Evolutionary conservation across 495 filamentous ascomycete genomes (phyloP).

Genomic region (Neurospora sp.): DNA sequence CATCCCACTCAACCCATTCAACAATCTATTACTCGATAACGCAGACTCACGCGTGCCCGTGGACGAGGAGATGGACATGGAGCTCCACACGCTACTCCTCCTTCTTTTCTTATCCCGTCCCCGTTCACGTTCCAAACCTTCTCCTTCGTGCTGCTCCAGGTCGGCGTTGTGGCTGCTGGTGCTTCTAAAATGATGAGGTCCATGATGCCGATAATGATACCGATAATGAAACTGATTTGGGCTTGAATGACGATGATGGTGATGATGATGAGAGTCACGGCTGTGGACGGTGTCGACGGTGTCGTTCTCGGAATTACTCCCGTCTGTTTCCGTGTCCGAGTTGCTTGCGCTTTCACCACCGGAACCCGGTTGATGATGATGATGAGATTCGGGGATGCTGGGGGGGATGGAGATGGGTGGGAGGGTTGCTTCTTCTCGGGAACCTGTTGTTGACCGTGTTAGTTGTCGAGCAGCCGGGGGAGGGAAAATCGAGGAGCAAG

Average conservation of each 20-base stretch:
- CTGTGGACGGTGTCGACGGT: neutral
- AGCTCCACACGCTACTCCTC: neutral
- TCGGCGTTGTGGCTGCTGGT: neutral
- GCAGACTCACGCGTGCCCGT: neutral
- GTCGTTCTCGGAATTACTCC: neutral
- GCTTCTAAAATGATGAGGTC: neutral
- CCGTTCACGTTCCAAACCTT: neutral
- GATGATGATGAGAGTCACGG: neutral
- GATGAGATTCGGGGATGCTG: neutral
- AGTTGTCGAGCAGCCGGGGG: neutral
- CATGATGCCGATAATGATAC: neutral
- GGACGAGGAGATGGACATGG: neutral
- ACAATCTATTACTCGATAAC: neutral
- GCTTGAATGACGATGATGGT: neutral
- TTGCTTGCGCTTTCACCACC: neutral
- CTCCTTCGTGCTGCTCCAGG: neutral
- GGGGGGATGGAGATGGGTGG: neutral
- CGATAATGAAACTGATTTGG: neutral
- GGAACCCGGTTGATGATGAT: neutral
- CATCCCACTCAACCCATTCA: neutral
- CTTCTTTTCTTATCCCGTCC: neutral
- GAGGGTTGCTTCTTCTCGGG: slow-evolving; percentile 3
- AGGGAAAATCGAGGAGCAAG: too few species aligned
- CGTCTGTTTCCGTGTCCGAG: neutral
- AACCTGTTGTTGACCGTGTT: neutral